These are phyloP conservation scores for Calonectria honghensis DNA, from an alignment of 2,329 filamentous ascomycete species.

Conservation along the genomic window DNA sequence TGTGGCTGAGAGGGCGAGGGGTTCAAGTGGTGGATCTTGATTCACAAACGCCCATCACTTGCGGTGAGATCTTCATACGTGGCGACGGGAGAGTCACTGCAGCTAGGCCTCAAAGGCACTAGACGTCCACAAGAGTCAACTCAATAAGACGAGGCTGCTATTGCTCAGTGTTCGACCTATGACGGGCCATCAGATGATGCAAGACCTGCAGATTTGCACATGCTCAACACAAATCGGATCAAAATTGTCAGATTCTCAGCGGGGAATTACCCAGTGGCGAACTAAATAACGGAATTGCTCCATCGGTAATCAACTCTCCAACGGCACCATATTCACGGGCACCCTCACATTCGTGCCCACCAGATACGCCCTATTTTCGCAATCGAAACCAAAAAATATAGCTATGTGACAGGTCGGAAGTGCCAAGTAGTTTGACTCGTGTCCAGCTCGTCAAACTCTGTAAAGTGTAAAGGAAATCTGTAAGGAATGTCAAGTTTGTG, in stretches of 20 bases:
- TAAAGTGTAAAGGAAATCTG: slow-evolving; percentile 33
- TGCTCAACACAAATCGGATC: background rate
- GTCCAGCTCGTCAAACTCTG: slow-evolving; percentile 21
- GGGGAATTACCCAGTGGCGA: slow-evolving; percentile 20
- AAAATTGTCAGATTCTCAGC: slow-evolving; percentile 12
- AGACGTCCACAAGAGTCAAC: background rate
- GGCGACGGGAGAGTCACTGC: background rate
- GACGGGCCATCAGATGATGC: background rate
- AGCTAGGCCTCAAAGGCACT: background rate
- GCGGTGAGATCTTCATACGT: background rate
- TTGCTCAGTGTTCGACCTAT: background rate
- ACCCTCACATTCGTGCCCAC: slow-evolving; percentile 13
- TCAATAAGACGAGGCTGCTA: background rate
- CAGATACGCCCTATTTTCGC: slow-evolving; percentile 35
- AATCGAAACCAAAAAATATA: slow-evolving; percentile 1
- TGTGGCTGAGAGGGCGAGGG: background rate
- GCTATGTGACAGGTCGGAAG: slow-evolving; percentile 4
- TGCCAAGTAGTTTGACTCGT: slow-evolving; percentile 4
- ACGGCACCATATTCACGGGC: slow-evolving; percentile 13
- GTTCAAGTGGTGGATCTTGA: background rate
- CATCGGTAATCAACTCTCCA: slow-evolving; percentile 28
- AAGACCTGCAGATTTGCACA: background rate
- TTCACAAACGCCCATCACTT: background rate
- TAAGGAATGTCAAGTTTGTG: slow-evolving; percentile 37
- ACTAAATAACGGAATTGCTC: slow-evolving; percentile 19